These are phyloP conservation scores for Lepidium aucheri DNA, from an alignment of 345 rosid genomes.

Conservation along the genomic window DNA sequence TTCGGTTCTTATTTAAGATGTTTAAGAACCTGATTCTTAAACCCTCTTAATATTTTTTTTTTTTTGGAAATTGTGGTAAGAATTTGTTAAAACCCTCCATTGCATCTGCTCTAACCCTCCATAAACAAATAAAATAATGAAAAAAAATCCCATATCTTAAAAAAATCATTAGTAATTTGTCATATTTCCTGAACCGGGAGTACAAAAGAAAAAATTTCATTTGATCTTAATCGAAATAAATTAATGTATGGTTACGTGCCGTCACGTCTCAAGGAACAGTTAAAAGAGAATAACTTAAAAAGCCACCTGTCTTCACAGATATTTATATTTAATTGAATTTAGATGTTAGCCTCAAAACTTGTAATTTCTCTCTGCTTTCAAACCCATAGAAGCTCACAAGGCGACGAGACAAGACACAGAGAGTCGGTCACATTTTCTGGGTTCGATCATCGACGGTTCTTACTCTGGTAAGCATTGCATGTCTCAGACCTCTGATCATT, in stretches of 20 bases:
- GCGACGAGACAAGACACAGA: neutral
- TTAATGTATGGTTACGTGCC: slow-evolving; percentile 14
- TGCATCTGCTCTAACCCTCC: neutral
- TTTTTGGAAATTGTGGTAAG: too few species aligned
- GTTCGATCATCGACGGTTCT: slow-evolving; percentile 6
- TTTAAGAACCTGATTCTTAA: too few species aligned
- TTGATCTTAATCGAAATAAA: neutral
- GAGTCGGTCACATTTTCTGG: slow-evolving; percentile 4
- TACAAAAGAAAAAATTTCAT: too few species aligned
- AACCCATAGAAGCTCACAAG: slow-evolving; percentile 10
- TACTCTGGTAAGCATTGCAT: slow-evolving; percentile 18
- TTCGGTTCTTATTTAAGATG: too few species aligned
- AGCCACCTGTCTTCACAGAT: slow-evolving; percentile 11
- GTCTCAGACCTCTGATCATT: neutral
- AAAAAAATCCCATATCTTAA: neutral
- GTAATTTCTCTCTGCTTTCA: slow-evolving; percentile 6
- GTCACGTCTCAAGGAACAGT: slow-evolving; percentile 25
- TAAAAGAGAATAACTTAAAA: neutral
- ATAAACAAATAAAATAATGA: neutral
- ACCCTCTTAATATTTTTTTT: too few species aligned
- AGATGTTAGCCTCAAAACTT: slow-evolving; percentile 17
- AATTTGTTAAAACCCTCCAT: too few species aligned
- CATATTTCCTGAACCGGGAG: neutral
- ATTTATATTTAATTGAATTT: slow-evolving; percentile 3
- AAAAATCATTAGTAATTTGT: neutral